phyloP scores from a whole-genome alignment of 495 filamentous ascomycete species.

The Talaromyces ruber region DNA sequence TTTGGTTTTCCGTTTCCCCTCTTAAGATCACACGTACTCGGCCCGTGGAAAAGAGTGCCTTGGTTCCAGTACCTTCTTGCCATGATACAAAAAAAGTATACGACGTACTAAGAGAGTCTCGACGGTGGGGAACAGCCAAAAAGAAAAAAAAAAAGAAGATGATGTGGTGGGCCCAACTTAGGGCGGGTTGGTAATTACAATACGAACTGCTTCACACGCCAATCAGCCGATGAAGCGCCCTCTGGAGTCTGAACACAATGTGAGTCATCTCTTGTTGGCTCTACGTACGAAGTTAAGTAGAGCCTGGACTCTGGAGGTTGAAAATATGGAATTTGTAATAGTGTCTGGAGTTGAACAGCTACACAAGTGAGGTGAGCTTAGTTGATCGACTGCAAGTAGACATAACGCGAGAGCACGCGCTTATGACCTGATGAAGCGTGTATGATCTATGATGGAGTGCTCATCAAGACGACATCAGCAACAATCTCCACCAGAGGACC shows the following conservation, averaged over 20 bases:
- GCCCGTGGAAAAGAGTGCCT: not conserved
- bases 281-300: not conserved
- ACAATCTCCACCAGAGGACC: not conserved
- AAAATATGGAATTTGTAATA: not conserved
- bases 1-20: not conserved
- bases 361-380: not conserved
- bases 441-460: not conserved
- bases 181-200: not conserved
- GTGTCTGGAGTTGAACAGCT: not conserved
- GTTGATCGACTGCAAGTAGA: no score
- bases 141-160: not conserved
- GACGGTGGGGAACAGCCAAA: not conserved
- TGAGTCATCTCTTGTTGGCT: not conserved
- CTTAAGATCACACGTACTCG: not conserved
- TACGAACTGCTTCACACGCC: not conserved
- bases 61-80: not conserved
- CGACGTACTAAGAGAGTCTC: not conserved
- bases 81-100: no score
- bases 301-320: not conserved
- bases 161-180: not conserved
- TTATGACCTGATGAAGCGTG: not conserved
- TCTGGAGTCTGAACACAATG: not conserved
- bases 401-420: not conserved
- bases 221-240: not conserved
- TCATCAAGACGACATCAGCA: not conserved